Base-by-base conservation (phyloP, 257 asterid genomes). In the Capsicum rhomboideum region DNA sequence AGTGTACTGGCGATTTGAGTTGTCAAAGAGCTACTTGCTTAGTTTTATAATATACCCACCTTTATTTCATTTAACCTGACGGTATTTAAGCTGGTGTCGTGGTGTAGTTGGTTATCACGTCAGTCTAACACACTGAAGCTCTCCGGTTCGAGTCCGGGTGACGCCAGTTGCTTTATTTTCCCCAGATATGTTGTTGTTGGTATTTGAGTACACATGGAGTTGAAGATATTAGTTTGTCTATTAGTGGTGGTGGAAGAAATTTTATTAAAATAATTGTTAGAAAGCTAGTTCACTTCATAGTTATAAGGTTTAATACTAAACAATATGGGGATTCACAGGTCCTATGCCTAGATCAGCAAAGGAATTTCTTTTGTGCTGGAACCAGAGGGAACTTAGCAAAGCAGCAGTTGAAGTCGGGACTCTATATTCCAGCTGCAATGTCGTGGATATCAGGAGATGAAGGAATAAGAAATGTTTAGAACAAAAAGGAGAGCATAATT, bases 41-140 rank as follows among this genome's bases (percentile, higher is more conserved):
- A 37, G 9, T 40, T 9, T 69, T 69, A 69, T 40, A 58, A n/a
- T n/a, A 21, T 58, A 40, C 44, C 8, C 44, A 40, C 37, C 37
- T 34, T 34, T 34, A 5, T 34, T 34, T 34, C 37, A 34, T 34
- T 34, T 34, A 34, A 34, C 37, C 2, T 34, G 37, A 34, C 37
- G 37, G 37, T 34, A 34, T 34, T 34, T 34, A 34, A 34, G 37
- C 37, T 26, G 46, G 82, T 77, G 58, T 93, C 93, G 93, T 90
- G 94, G 95, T 93, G 95, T 91, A 93, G 97, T 93, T 93, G 95
- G 97, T 93, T 93, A 93, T 91, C 94, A 92, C 92, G 93, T 93
- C 94, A 91, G 93, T 93, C 93, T 90, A 92, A 92, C 94, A 90
- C 94, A 90, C 94, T 90, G 94, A 92, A 93, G 94, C 96, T 92